phyloP scores from a whole-genome alignment of 2,329 filamentous ascomycete genomes.

The Scopulariopsis brevicaulis region DNA sequence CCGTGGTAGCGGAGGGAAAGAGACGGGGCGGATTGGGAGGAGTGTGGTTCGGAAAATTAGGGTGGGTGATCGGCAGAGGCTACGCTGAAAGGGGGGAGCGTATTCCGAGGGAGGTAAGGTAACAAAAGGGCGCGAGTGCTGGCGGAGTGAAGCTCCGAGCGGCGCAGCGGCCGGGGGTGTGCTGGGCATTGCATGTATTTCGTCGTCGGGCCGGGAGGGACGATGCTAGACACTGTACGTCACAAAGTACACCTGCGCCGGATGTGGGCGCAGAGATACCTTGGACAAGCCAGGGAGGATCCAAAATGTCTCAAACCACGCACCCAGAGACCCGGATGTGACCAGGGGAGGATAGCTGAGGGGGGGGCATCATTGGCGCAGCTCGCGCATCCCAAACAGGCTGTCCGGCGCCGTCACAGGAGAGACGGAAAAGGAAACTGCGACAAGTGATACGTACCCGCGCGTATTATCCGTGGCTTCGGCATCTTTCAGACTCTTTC shows the following conservation, averaged over 20 bases:
- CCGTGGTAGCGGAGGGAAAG: background rate
- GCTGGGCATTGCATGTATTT: background rate
- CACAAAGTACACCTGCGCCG: background rate
- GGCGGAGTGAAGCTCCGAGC: slow-evolving; percentile 1
- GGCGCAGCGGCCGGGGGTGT: background rate
- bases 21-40: background rate
- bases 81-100: slow-evolving; percentile 1
- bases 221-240: background rate
- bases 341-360: background rate
- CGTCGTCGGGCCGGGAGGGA: background rate
- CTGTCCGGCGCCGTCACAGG: background rate
- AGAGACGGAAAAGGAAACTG: background rate
- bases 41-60: slow-evolving; percentile 2
- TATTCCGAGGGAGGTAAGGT: background rate
- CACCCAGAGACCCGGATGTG: background rate
- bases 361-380: background rate
- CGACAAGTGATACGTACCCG: slow-evolving; percentile 36
- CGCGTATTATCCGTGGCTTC: slow-evolving; percentile 47
- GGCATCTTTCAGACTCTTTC: slow-evolving; percentile 31
- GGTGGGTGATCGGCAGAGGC: slow-evolving; percentile 1
- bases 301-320: background rate
- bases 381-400: background rate
- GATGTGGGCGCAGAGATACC: background rate
- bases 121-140: background rate
- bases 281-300: background rate